Conservation (phyloP, 768 basidiomycete species). For the Boletales sp. region DNA sequence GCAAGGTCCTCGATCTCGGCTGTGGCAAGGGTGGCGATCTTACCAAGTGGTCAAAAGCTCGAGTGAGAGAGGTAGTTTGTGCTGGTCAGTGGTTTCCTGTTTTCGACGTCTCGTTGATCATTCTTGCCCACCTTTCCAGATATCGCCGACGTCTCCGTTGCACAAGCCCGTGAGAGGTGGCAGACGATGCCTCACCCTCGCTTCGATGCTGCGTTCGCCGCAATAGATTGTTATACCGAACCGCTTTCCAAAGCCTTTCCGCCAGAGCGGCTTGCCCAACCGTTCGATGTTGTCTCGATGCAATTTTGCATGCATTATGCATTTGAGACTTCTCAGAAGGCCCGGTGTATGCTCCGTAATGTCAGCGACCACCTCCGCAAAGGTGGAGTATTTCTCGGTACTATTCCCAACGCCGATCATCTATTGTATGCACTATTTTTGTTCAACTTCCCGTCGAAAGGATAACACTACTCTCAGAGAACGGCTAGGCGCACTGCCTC, state of each 20-base stretch:
- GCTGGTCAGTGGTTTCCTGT: conserved; percentile 55
- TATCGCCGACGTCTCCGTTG: conserved; percentile 83
- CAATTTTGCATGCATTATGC: conserved; percentile 99
- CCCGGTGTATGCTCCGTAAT: conserved; percentile 89
- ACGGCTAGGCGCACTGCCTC: conserved; percentile 66
- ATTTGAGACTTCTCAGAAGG: conserved; percentile 87
- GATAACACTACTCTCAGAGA: conserved; percentile 43
- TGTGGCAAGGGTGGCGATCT: conserved; percentile 99
- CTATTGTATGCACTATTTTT: conserved; percentile 60
- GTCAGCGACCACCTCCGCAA: conserved; percentile 73
- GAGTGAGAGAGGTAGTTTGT: conserved; percentile 72
- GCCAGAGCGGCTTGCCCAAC: conserved; percentile 52
- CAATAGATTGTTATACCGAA: conserved; percentile 85
- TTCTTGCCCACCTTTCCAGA: conserved; percentile 43
- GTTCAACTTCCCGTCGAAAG: conserved; percentile 2
- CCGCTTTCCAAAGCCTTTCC: conserved; percentile 68
- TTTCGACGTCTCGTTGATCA: background rate
- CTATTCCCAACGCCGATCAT: conserved; percentile 85
- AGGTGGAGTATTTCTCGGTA: conserved; percentile 96
- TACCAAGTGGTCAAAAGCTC: conserved; percentile 90
- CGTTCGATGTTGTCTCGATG: conserved; percentile 95
- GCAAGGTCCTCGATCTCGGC: conserved; percentile 92
- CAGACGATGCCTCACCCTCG: conserved; percentile 44
- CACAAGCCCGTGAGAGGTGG: conserved; percentile 82
- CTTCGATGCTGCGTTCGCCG: conserved; percentile 78